Evolutionary conservation across 2,329 filamentous ascomycete genomes (phyloP), one percentile per base, ranked within the genome.

Genomic region (Fusarium sp.): DNA sequence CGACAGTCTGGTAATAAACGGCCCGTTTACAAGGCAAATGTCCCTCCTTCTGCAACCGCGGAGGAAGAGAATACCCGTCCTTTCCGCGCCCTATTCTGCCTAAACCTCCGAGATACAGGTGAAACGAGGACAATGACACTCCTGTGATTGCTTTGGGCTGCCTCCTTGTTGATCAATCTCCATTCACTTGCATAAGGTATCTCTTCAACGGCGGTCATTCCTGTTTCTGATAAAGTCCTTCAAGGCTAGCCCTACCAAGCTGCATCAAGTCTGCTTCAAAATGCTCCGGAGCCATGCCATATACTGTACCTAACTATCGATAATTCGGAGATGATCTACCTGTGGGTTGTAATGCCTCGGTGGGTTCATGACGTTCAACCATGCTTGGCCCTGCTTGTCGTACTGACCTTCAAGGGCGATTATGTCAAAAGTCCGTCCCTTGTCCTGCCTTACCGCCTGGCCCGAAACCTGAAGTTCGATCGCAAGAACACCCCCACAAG

Each of bases 1-100:
- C 67, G 66, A 66, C 67, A 70, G 66, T 70, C n/a, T 70, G 67
- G 67, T 70, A 54, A 51, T 42, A 51, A 70, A 70, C 67, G 66
- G 66, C 13, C 67, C 67, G 66, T 70, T 70, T 70, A 38, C 41
- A 54, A 55, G 35, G 41, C 42, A 59, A 68, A 45, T 56, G 30
- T 24, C n/a, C 15, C 17, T 39, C 41, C n/a, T 44, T 28, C 42
- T 63, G n/a, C 41, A 55, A 32, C 42, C 26, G 24, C 39, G 44
- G 39, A n/a, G 42, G 56, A 69, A 45, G 22, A 56, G 17, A 63
- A 69, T 39, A 28, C 24, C 64, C 66, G 64, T 55, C 32, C 17
- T 20, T 47, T 63, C 63, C 50, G 63, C 24, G 35, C 10, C 28
- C 35, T 30, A 55, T 70, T 70, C 67, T 70, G 67, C 67, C 67